phyloP scores from a whole-genome alignment of 768 basidiomycete species.

The Naganishia onofrii region DNA sequence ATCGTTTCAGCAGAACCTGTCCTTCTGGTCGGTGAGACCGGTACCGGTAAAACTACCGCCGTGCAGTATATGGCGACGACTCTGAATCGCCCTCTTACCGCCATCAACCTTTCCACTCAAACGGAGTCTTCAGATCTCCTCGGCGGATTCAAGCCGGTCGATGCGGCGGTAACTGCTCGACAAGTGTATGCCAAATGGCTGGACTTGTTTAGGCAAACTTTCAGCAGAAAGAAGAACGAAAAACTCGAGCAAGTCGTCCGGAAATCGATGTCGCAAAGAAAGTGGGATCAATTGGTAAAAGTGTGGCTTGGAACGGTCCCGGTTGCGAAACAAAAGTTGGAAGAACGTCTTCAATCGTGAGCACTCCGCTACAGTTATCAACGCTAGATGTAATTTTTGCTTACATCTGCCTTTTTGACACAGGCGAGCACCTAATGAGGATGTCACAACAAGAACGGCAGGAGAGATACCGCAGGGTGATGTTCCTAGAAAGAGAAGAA shows the following conservation, averaged over 20 bases:
- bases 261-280: conserved; percentile 74
- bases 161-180: conserved; percentile 73
- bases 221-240: conserved; percentile 84
- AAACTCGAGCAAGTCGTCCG: conserved; percentile 77
- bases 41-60: conserved; percentile 96
- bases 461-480: conserved; percentile 26
- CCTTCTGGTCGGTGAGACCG: conserved; percentile 92
- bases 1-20: conserved; percentile 75
- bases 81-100: conserved; percentile 72
- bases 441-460: background rate
- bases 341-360: conserved; percentile 35
- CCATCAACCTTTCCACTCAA: conserved; percentile 91
- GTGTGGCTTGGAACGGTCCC: conserved; percentile 64
- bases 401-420: background rate
- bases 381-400: background rate
- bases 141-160: conserved; percentile 94
- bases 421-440: background rate
- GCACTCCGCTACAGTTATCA: background rate
- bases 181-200: conserved; percentile 70
- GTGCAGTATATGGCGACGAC: conserved; percentile 80
- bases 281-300: conserved; percentile 78
- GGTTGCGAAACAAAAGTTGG: conserved; percentile 57
- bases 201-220: conserved; percentile 76
- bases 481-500: conserved; percentile 58
- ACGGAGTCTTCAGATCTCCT: conserved; percentile 91